Conservation (phyloP, 148 eudicot species). For the Pharnaceum exiguum region DNA sequence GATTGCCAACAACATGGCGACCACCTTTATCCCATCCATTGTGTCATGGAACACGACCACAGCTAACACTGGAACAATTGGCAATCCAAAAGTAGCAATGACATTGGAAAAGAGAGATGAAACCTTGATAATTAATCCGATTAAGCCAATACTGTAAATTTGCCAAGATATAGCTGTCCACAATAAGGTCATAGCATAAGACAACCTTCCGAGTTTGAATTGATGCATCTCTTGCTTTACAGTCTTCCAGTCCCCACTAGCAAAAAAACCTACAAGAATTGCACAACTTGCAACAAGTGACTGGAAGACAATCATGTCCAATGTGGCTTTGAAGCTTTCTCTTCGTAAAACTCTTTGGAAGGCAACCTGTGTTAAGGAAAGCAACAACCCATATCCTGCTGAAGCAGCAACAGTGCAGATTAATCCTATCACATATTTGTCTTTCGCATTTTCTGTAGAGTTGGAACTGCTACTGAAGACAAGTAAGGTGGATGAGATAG, state of each 20-base stretch:
- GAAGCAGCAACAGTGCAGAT: constrained; percentile 46
- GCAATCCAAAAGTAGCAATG: constrained; percentile 51
- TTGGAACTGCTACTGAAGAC: constrained; percentile 33
- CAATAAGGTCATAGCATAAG: constrained; percentile 45
- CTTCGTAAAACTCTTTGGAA: constrained; percentile 29
- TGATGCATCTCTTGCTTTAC: constrained; percentile 36
- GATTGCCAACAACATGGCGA: constrained; percentile 51
- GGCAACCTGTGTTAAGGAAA: constrained; percentile 43
- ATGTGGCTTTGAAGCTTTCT: constrained; percentile 13
- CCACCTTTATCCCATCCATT: constrained; percentile 48
- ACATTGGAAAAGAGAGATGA: constrained; percentile 68
- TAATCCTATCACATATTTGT: constrained; percentile 39
- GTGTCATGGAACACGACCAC: constrained; percentile 47
- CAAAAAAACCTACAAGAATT: constrained; percentile 41
- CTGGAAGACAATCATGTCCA: constrained; percentile 37
- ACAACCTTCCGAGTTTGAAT: constrained; percentile 34
- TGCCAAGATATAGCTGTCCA: constrained; percentile 63
- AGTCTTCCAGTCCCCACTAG: constrained; percentile 53
- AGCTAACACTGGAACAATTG: constrained; percentile 49
- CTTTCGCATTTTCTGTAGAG: constrained; percentile 7
- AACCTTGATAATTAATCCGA: constrained; percentile 45
- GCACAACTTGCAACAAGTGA: constrained; percentile 24
- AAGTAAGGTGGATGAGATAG: constrained; percentile 46
- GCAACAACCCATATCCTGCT: constrained; percentile 35
- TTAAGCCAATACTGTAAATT: constrained; percentile 30